phyloP scores from a whole-genome alignment of 805 yeast species.

The Wickerhamiella musiphila region DNA sequence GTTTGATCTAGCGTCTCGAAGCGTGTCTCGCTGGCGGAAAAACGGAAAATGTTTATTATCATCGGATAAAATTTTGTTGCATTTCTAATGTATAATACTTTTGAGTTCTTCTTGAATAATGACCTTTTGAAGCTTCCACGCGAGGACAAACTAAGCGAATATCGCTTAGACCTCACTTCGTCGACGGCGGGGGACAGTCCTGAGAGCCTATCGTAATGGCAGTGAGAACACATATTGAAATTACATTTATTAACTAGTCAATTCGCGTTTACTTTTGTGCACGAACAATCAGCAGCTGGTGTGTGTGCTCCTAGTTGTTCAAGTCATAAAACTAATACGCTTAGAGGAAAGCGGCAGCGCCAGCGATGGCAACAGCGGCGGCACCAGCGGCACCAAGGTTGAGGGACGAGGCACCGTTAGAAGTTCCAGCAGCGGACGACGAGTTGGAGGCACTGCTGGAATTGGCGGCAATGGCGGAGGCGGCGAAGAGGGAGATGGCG shows the following conservation, averaged over 20 bases:
- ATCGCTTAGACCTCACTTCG: neutral
- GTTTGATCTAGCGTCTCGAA: too few relatives aligned
- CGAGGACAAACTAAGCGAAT: neutral
- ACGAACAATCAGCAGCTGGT: neutral
- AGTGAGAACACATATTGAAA: neutral
- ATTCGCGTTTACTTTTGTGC: neutral
- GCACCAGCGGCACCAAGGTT: conserved; percentile 8
- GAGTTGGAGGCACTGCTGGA: conserved; percentile 2
- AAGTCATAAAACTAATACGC: neutral
- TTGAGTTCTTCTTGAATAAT: too few relatives aligned
- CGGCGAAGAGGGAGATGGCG: too few relatives aligned
- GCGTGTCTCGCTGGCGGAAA: too few relatives aligned
- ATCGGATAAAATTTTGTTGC: too few relatives aligned
- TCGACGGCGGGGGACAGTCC: neutral
- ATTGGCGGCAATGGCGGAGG: conserved; percentile 5
- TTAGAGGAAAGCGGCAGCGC: conserved; percentile 12
- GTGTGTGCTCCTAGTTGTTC: neutral
- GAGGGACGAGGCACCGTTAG: conserved; percentile 1
- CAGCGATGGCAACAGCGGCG: conserved; percentile 12
- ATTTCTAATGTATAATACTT: too few relatives aligned
- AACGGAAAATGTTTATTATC: too few relatives aligned
- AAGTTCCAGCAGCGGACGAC: neutral
- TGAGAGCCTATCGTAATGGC: neutral
- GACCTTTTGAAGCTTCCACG: too few relatives aligned
- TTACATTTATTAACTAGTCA: neutral